Evolutionary conservation across 768 basidiomycete species (phyloP), one percentile per base, ranked within the genome.

Genomic region (Mycena pura): DNA sequence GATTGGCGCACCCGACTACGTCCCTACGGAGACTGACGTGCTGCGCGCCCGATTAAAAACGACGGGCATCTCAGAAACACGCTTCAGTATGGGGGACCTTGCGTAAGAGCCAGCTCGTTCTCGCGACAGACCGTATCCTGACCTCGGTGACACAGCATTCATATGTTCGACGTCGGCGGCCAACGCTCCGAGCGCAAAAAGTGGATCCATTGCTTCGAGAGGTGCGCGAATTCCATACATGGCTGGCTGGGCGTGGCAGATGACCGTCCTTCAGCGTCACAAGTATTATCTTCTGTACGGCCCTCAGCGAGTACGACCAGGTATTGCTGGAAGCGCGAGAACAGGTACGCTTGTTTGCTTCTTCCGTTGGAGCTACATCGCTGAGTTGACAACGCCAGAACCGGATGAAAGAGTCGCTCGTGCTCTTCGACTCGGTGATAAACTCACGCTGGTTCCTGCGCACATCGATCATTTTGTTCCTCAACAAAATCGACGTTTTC

Each of bases 401-500:
- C 76, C 93, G 94, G 49, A 95, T 98, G 92, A 86, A 89, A 66
- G 95, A 97, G 74, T 91, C 93, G 1, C 77, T 96, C 47, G 89
- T 93, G 0, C 86, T 97, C 27, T 96, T 95, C 73, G 93, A 95
- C 71, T 91, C 89, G 27, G 93, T 95, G 73, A 92, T 92, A 78
- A 96, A 96, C 70, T 95, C 93, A 32, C 84, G 95, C 63, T 96
- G 92, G 93, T 95, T 95, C 76, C 87, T 92, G 52, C 87, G 92
- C 68, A 94, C 94, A 5, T 92, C 91, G 1, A 94, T 96, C 69
- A 95, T 96, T 71, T 77, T 96, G 50, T 95, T 95, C 83, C 76
- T 95, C 62, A 96, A 95, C 78, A 95, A 96, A 82, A 95, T 95
- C 68, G 95, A 97, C 74, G 79, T 96, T 43, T 96, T 97, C 78